Base-by-base conservation (phyloP, 2,329 filamentous ascomycete genomes). In the Seiridium unicorne region DNA sequence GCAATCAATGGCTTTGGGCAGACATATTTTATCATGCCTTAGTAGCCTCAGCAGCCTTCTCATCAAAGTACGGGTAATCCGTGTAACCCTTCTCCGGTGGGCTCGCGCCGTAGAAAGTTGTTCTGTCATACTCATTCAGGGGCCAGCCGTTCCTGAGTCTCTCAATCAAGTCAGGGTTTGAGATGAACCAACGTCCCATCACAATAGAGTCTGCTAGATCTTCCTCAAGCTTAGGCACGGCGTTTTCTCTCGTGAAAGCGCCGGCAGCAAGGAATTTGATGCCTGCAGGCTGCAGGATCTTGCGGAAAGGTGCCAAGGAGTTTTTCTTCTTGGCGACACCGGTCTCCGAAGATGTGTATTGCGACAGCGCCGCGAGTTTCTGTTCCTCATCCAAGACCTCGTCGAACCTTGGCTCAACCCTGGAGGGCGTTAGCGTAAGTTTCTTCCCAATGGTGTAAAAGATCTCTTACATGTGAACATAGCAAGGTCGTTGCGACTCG, bases 381-480 rank as follows among this genome's bases (percentile, higher is more conserved):
- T 75, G 70, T 46, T 73, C 66, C 69, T 80, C 78, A 51, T 79
- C 73, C 7, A 81, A 68, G 1, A 78, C 74, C 61, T 81, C 78
- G 38, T 81, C 78, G 44, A 80, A 80, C 4, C 78, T 75, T 11
- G 79, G 77, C 68, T 81, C 79, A 7, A 81, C 65, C 74, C 74
- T 77, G 9, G 10, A 2, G 4, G n/a, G 4, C 18, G 2, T 26
- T 26, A 26, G 18, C 18, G 18, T 26, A 2, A 26, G 18, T 26
- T 26, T 26, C 18, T 26, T 26, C 2, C 18, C 1, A 26, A 26
- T 26, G 18, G 18, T 26, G 18, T 26, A 26, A 26, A 26, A 26
- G 18, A 2, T 26, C 18, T 26, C 74, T 64, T 64, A 74, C 77
- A 80, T 80, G 61, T 80, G 77, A 10, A 80, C 76, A n/a, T 80